A percentile compares a stretch with the other conserved stretches of the same genome.
Evolutionary conservation across 2,329 filamentous ascomycete genomes (phyloP).

Genomic region (Trichoderma harzianum): DNA sequence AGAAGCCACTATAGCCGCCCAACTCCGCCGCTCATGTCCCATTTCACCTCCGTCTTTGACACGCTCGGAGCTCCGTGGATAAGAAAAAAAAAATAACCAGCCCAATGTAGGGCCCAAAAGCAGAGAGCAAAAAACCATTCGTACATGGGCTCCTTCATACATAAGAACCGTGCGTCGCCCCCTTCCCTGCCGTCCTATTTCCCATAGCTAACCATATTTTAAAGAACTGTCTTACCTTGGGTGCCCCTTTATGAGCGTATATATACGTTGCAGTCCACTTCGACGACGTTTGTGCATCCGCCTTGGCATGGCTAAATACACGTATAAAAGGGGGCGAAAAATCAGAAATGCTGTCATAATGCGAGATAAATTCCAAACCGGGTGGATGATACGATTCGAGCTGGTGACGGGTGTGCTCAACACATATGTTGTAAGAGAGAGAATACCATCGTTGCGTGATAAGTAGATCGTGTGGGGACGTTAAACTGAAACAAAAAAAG

Average conservation of each 20-base stretch:
- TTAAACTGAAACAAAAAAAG: background rate
- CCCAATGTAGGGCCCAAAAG: background rate
- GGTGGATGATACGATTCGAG: constrained; percentile 22
- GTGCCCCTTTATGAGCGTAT: background rate
- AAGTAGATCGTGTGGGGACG: background rate
- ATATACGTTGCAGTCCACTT: background rate
- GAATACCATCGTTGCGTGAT: constrained; percentile 29
- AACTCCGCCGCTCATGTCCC: constrained; percentile 35
- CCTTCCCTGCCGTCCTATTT: constrained; percentile 1
- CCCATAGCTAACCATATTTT: background rate
- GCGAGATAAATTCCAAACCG: constrained; percentile 24
- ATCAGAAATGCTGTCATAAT: constrained; percentile 27
- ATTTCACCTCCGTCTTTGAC: constrained; percentile 22
- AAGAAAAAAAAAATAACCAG: background rate
- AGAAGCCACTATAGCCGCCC: constrained; percentile 26
- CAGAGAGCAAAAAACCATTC: constrained; percentile 17
- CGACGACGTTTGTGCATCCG: background rate
- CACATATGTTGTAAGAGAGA: constrained; percentile 26
- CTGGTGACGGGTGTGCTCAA: constrained; percentile 28
- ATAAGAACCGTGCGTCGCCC: background rate
- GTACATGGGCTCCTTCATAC: constrained; percentile 22
- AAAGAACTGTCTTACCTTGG: background rate
- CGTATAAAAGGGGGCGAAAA: constrained; percentile 18
- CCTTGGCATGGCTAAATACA: background rate
- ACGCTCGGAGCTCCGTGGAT: constrained; percentile 3